A percentile compares a stretch with the other conserved stretches of the same genome.
phyloP scores from a whole-genome alignment of 164 flowering plant genomes.

The Echeveria elegans region DNA sequence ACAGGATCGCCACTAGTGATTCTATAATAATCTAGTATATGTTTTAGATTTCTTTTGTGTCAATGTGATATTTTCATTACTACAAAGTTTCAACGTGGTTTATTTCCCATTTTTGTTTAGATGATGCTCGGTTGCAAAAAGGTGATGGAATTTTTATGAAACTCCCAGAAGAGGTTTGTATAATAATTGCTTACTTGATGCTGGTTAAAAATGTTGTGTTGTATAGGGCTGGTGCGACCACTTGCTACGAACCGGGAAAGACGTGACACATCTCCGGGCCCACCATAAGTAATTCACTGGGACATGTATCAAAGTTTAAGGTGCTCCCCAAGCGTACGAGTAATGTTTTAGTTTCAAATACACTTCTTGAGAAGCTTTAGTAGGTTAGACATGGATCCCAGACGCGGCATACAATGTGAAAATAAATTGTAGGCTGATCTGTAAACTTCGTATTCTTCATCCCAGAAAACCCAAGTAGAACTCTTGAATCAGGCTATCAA shows the following conservation, averaged over 20 bases:
- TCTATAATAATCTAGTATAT: not conserved
- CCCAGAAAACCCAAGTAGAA: no score
- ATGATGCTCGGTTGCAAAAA: conserved; percentile 33
- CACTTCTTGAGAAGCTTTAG: not conserved
- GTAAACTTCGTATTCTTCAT: no score
- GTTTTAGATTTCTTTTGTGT: no score
- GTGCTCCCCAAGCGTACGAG: conserved; percentile 28
- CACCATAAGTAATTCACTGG: conserved; percentile 28
- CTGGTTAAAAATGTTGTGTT: not conserved
- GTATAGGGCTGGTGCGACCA: conserved; percentile 47
- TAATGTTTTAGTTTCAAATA: not conserved
- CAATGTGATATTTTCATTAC: not conserved
- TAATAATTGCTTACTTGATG: not conserved
- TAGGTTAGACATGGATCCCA: not conserved
- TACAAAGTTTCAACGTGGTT: not conserved
- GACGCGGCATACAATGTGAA: no score
- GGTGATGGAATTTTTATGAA: conserved; percentile 35
- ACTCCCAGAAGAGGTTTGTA: conserved; percentile 31
- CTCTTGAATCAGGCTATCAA: no score
- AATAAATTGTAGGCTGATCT: no score
- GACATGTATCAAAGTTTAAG: conserved; percentile 24
- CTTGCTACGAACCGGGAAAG: conserved; percentile 59
- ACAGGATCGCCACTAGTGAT: no score
- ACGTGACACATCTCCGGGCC: conserved; percentile 51
- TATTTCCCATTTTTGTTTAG: conserved; percentile 25